Evolutionary conservation across 306 rosid genomes (phyloP), one percentile per base, ranked within the genome.

Genomic region (Neltuma alba): DNA sequence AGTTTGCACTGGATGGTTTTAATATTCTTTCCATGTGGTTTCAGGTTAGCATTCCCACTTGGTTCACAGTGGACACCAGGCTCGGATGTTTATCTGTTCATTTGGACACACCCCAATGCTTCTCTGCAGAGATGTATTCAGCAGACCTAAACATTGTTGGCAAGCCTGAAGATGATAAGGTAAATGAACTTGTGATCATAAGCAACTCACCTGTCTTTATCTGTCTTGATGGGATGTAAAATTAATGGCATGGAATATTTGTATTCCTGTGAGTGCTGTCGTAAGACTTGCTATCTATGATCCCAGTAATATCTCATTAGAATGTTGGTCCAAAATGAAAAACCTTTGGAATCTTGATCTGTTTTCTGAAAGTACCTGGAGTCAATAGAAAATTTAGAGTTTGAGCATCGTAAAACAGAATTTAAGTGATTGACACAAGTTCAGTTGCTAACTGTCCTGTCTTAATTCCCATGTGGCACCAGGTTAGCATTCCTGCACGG

Each of bases 121-220:
- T 96, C 88, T 89, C 94, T 30, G 98, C 99, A 45, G 99, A 96
- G 87, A 93, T 96, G 99, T 96, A 96, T 86, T 96, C 98, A 0
- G 93, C 82, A 9, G 99, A 96, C 77, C 97, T 96, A 37, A 93
- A 86, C 89, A 91, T 96, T 85, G 85, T 71, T 9, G 98, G 96
- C 81, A 96, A 93, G 89, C 96, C 98, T 27, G 99, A 96, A 86
- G 99, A 96, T 81, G 99, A 96, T 65, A 96, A 96, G 98, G 99
- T 96, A 82, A 74, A 67, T 60, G 62, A 47, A 64, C 77, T 69
- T 70, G 33, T 42, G 47, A 66, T 62, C 67, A 20, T 68, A 38
- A 64, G 38, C 66, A 67, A 21, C 61, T 50, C 58, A 79, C 61
- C 77, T 48, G 42, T 25, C 66, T 40, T 83, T 16, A 62, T 65